These are phyloP conservation scores for Aspergillus aculeatinus DNA, from an alignment of 2,329 filamentous ascomycete species.

Conservation along the genomic window DNA sequence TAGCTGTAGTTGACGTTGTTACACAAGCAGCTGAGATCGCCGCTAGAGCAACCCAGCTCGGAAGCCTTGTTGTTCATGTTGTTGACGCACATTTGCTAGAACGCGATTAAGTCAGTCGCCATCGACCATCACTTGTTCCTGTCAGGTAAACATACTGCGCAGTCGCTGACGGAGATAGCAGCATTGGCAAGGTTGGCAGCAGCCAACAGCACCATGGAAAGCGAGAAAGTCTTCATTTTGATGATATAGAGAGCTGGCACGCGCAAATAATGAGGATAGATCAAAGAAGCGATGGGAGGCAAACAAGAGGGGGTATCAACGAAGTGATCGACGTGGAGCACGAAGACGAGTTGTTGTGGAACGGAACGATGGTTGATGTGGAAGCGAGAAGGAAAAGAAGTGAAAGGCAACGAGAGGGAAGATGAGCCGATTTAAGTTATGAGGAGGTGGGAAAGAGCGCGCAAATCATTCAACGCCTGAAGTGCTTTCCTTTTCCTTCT, in stretches of 20 bases:
- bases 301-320: constrained; percentile 4
- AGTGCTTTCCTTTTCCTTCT: neutral
- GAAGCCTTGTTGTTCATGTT: constrained; percentile 45
- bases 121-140: neutral
- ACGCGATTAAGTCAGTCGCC: constrained; percentile 13
- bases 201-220: constrained; percentile 32
- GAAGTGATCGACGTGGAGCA: neutral
- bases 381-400: neutral
- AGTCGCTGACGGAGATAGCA: constrained; percentile 27
- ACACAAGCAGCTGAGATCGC: constrained; percentile 44
- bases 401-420: neutral
- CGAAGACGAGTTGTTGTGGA: neutral
- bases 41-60: constrained; percentile 40
- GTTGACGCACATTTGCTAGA: constrained; percentile 45
- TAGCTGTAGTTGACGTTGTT: constrained; percentile 41
- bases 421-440: constrained; percentile 16
- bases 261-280: constrained; percentile 1
- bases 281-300: neutral
- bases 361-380: neutral
- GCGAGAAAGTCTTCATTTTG: constrained; percentile 36
- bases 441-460: constrained; percentile 1
- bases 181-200: constrained; percentile 27
- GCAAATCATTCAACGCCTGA: constrained; percentile 1
- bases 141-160: constrained; percentile 29
- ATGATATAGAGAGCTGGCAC: neutral